Conservation (phyloP, 2,329 filamentous ascomycete genomes). For the Neobulgaria alba region DNA sequence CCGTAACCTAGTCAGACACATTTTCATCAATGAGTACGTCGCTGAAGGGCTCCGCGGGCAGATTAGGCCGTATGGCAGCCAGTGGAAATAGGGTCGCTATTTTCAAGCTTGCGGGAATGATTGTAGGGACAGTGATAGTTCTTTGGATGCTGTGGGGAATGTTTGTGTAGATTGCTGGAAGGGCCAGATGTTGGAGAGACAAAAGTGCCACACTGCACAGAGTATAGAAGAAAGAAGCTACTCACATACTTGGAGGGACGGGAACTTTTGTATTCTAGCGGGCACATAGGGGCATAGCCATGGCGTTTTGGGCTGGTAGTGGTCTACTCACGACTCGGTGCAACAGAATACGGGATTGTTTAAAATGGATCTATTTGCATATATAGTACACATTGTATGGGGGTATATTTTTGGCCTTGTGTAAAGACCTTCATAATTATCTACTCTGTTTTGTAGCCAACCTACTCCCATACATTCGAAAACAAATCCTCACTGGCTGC, state of each 20-base stretch:
- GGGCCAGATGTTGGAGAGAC: background rate
- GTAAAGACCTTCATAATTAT: background rate
- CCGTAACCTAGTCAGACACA: constrained; percentile 59
- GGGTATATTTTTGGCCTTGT: background rate
- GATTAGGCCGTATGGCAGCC: constrained; percentile 83
- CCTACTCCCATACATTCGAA: constrained; percentile 85
- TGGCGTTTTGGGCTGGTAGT: constrained; percentile 21
- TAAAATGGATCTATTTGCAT: background rate
- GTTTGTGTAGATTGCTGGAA: constrained; percentile 18
- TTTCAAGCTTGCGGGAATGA: constrained; percentile 77
- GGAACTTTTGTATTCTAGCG: constrained; percentile 19
- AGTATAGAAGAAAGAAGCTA: background rate
- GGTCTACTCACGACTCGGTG: too few relatives aligned
- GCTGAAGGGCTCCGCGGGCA: constrained; percentile 73
- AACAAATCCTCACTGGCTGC: constrained; percentile 79
- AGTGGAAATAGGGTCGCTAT: constrained; percentile 87
- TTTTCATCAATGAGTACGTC: constrained; percentile 81
- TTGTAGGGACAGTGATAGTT: constrained; percentile 63
- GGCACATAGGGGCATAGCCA: constrained; percentile 25
- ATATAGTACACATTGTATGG: background rate
- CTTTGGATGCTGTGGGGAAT: constrained; percentile 50
- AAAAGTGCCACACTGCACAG: background rate
- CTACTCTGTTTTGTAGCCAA: background rate
- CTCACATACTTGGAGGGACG: constrained; percentile 3
- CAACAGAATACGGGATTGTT: background rate